Evolutionary conservation across 495 filamentous ascomycete genomes (phyloP).

Genomic region (Neurospora sp.): DNA sequence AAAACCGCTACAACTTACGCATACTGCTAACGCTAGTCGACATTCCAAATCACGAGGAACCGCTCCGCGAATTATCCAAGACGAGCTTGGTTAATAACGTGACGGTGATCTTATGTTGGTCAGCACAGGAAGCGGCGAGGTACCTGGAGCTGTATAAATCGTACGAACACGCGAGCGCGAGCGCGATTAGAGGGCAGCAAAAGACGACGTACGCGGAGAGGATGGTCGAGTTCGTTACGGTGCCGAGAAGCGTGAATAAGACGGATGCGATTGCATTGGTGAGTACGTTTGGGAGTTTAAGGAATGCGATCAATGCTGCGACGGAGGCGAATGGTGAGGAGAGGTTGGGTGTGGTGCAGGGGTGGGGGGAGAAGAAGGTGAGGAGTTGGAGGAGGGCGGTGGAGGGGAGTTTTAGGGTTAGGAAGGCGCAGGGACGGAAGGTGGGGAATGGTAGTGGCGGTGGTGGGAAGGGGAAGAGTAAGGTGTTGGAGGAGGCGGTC

Average conservation of each 20-base stretch:
- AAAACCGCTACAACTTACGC: slow-evolving; percentile 72
- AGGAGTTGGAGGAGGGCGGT: slow-evolving; percentile 72
- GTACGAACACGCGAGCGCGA: slow-evolving; percentile 75
- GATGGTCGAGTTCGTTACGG: slow-evolving; percentile 88
- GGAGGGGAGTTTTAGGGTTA: slow-evolving; percentile 70
- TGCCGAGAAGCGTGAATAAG: slow-evolving; percentile 84
- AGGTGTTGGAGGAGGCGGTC: slow-evolving; percentile 22
- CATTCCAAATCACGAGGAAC: slow-evolving; percentile 68
- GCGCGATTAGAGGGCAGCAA: slow-evolving; percentile 72
- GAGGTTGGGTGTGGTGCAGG: slow-evolving; percentile 67
- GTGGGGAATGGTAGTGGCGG: slow-evolving; percentile 11
- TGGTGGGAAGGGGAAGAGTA: slow-evolving; percentile 11
- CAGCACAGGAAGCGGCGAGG: slow-evolving; percentile 78
- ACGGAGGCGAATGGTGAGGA: slow-evolving; percentile 32
- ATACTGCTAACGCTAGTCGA: slow-evolving; percentile 86
- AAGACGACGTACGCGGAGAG: slow-evolving; percentile 74
- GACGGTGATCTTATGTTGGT: slow-evolving; percentile 89
- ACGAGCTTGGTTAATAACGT: slow-evolving; percentile 79
- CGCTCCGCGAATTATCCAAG: slow-evolving; percentile 78
- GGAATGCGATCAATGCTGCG: slow-evolving; percentile 76
- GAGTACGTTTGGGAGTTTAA: slow-evolving; percentile 76
- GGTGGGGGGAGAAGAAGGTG: slow-evolving; percentile 95
- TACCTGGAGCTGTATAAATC: slow-evolving; percentile 93
- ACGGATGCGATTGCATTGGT: slow-evolving; percentile 84
- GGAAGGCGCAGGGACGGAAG: slow-evolving; percentile 52